phyloP scores from a whole-genome alignment of 2,329 filamentous ascomycete species.

The Penicillium decumbens region DNA sequence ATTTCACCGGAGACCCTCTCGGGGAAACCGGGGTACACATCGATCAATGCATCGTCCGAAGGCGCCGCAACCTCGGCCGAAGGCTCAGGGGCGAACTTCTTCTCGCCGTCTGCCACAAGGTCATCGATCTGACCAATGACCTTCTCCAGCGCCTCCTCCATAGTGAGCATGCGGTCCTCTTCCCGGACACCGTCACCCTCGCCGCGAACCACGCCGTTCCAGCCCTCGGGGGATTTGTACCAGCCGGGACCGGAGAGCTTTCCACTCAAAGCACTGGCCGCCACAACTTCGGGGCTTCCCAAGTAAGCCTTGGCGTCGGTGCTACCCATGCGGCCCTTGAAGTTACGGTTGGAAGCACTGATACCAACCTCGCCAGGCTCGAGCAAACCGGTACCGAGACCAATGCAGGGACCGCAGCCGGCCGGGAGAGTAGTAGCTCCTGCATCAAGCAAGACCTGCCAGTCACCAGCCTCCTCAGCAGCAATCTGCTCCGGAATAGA shows the following conservation, averaged over 20 bases:
- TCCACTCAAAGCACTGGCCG: conserved; percentile 70
- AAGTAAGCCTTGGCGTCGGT: conserved; percentile 78
- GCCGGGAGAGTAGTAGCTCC: conserved; percentile 68
- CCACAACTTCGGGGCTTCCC: conserved; percentile 83
- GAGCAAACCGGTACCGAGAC: conserved; percentile 71
- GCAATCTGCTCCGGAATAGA: conserved; percentile 70
- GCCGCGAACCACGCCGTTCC: conserved; percentile 58
- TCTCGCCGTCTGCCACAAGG: conserved; percentile 54
- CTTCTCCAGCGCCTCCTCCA: conserved; percentile 67
- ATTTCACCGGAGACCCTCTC: conserved; percentile 80
- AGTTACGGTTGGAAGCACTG: conserved; percentile 79
- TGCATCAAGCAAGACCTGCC: conserved; percentile 75
- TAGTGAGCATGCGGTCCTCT: conserved; percentile 61
- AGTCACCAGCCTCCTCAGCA: conserved; percentile 77
- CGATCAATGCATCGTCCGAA: conserved; percentile 45
- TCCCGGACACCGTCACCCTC: conserved; percentile 64
- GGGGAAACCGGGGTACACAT: conserved; percentile 81
- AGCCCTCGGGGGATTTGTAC: conserved; percentile 69
- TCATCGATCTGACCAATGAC: conserved; percentile 65
- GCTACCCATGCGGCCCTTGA: conserved; percentile 84
- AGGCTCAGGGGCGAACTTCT: conserved; percentile 35
- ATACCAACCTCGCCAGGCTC: conserved; percentile 85
- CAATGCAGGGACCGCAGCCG: conserved; percentile 82
- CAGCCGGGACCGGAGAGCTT: conserved; percentile 62
- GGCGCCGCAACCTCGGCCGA: conserved; percentile 17